Evolutionary conservation across 140 eudicot species (phyloP).

Genomic region (Flaveria floridana): DNA sequence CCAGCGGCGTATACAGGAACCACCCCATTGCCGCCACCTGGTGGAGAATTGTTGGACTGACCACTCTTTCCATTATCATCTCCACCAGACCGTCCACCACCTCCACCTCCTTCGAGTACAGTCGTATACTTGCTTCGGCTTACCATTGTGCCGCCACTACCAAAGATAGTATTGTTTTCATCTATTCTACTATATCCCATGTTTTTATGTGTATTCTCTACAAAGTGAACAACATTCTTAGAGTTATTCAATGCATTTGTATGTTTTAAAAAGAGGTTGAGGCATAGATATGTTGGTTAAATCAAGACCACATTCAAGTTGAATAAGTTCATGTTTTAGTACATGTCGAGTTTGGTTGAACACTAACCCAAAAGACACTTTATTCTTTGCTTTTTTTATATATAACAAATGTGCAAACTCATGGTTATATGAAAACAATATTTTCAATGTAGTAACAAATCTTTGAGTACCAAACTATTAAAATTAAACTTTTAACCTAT

Average conservation of each 20-base stretch:
- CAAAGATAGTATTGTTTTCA: not conserved
- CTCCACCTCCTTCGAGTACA: not conserved
- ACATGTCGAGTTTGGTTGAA: too few species aligned
- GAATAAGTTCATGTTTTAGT: too few species aligned
- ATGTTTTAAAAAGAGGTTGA: not conserved
- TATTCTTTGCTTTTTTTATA: too few species aligned
- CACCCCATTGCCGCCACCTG: conserved; percentile 26
- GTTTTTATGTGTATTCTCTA: conserved; percentile 25
- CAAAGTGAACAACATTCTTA: not conserved
- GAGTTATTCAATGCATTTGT: not conserved
- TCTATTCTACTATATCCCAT: not conserved
- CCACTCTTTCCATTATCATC: not conserved
- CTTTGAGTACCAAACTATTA: not conserved
- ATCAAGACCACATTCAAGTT: not conserved
- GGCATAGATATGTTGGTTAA: too few species aligned
- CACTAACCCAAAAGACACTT: not conserved
- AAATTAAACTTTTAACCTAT: too few species aligned
- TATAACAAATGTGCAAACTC: not conserved
- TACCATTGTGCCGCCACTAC: not conserved
- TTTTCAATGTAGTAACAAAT: not conserved
- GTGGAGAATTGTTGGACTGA: conserved; percentile 25
- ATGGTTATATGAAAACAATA: not conserved
- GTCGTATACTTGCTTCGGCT: conserved; percentile 33
- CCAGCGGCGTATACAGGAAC: conserved; percentile 39
- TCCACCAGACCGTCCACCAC: conserved; percentile 22